Evolutionary conservation across 805 yeast genomes (phyloP).

Genomic region (Metschnikowia kunwiensis): DNA sequence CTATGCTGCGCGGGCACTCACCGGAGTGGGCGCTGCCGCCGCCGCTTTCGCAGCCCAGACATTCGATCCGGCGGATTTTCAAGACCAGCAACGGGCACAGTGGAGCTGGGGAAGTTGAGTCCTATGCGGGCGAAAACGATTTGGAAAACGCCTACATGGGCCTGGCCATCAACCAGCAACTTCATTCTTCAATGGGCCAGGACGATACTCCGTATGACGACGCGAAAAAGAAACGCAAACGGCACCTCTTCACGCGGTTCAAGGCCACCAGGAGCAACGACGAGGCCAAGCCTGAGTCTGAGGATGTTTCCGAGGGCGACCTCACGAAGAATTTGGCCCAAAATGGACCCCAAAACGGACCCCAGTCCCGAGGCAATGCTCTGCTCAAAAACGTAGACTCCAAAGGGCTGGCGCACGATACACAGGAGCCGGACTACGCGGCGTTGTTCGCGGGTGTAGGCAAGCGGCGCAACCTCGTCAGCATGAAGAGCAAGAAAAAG

Average conservation of each 20-base stretch:
- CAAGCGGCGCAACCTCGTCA: conserved; percentile 33
- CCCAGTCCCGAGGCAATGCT: not conserved
- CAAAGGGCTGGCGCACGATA: conserved; percentile 8
- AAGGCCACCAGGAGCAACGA: conserved; percentile 21
- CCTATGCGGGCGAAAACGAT: not conserved
- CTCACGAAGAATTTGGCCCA: not conserved
- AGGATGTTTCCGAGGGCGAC: not conserved
- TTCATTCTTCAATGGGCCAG: not conserved
- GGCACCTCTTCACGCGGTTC: conserved; percentile 40
- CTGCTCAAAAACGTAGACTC: conserved; percentile 10
- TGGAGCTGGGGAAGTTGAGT: not conserved
- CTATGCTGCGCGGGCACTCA: conserved; percentile 7
- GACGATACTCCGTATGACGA: conserved; percentile 14
- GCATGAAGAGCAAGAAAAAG: conserved; percentile 22
- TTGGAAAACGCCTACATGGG: not conserved
- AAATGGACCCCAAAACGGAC: not conserved
- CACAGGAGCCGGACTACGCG: conserved; percentile 39
- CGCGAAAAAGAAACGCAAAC: conserved; percentile 31
- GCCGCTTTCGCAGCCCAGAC: conserved; percentile 24
- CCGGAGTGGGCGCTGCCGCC: conserved; percentile 7
- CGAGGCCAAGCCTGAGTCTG: conserved; percentile 3
- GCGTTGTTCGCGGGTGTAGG: conserved; percentile 44
- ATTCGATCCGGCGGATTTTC: conserved; percentile 34
- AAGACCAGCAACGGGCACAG: conserved; percentile 17
- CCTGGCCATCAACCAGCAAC: not conserved